These are phyloP conservation scores for Candida dubliniensis DNA, from an alignment of 1,139 yeast genomes.

Conservation along the genomic window DNA sequence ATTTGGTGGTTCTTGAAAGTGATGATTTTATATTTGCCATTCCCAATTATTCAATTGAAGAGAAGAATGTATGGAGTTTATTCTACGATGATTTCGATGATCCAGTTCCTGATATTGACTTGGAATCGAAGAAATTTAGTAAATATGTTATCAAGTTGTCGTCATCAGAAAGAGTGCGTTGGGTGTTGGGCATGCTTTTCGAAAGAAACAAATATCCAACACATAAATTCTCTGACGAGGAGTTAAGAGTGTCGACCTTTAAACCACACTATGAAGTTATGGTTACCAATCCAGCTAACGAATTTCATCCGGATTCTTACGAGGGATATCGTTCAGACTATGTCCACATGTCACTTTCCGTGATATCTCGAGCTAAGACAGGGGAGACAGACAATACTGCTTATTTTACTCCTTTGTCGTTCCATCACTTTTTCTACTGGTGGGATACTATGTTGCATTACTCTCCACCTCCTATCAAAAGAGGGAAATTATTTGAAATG, in stretches of 20 bases:
- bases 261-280: conserved; percentile 46
- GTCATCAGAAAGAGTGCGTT: conserved; percentile 39
- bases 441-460: conserved; percentile 75
- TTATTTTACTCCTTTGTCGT: conserved; percentile 71
- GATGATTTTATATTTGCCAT: conserved; percentile 69
- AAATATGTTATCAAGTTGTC: conserved; percentile 41
- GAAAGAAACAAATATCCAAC: conserved; percentile 35
- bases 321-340: conserved; percentile 75
- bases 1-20: conserved; percentile 63
- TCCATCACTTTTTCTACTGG: conserved; percentile 76
- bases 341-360: conserved; percentile 71
- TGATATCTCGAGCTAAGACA: conserved; percentile 32
- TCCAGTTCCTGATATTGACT: conserved; percentile 21
- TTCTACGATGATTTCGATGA: conserved; percentile 28
- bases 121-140: conserved; percentile 33
- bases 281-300: conserved; percentile 42
- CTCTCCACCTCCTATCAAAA: conserved; percentile 71
- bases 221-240: conserved; percentile 25
- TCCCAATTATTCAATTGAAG: conserved; percentile 48
- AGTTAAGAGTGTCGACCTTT: conserved; percentile 34
- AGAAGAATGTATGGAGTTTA: conserved; percentile 38
- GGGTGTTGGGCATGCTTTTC: conserved; percentile 45
- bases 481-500: conserved; percentile 60
- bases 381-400: conserved; percentile 62
- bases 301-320: conserved; percentile 67